Evolutionary conservation across 345 rosid species (phyloP), one percentile per base, ranked within the genome.

Genomic region (Durio zibethinus): DNA sequence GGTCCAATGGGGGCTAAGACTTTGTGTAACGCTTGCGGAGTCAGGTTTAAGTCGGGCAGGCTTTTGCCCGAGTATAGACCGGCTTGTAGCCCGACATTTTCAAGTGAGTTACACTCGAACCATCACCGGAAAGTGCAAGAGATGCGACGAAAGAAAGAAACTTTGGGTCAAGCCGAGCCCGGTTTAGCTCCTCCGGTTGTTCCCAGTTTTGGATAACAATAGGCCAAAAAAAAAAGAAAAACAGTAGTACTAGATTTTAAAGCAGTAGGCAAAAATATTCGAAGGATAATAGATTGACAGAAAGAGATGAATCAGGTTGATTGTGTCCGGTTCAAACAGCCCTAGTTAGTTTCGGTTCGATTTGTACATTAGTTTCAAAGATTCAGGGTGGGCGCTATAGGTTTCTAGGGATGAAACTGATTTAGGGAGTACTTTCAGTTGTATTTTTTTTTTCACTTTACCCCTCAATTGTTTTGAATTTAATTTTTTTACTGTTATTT

Each of bases 1-100:
- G 99, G 99, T 48, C 99, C 99, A 21, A 78, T 84, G 31, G 99
- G 99, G 38, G 87, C 92, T 42, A 95, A 95, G 85, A 93, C 97
- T 21, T 80, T 95, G 20, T 95, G 99, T 77, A 95, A 95, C 80
- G 98, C 98, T 0, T 95, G 98, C 25, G 98, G 99, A 8, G 98
- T 95, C 60, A 82, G 98, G 82, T 93, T 80, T 80, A 95, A 95
- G 80, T 95, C 98, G 29, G 99, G 99, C 38, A 87, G 99, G 77
- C 84, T 95, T 10, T 78, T 90, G 38, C 98, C 99, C 15, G 98
- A 95, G 75, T 95, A 93, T 76, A 81, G 99, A 79, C 98, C 99
- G 3, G 98, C 97, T 53, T 88, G 94, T 67, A 95, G 99, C 84
- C 99, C 98, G 25, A 93, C 99, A 0, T 91, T 91, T 48, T 91